Conservation (phyloP, 306 rosid genomes). For the Trichosanthes cucumerina region DNA sequence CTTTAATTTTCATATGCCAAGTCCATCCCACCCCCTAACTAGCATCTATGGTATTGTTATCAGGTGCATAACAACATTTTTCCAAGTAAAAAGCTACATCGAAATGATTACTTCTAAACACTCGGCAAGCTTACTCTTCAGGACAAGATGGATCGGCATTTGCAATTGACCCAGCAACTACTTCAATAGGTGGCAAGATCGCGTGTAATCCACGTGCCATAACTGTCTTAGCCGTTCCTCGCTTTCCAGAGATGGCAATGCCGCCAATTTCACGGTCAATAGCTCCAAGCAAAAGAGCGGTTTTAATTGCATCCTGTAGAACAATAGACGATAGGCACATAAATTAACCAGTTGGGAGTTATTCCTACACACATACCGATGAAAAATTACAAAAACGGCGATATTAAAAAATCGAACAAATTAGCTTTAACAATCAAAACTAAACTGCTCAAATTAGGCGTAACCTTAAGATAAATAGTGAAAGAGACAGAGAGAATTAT, state of each 20-base stretch:
- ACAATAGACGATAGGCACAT: background rate
- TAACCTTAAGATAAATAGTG: background rate
- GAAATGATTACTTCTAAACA: slow-evolving; percentile 6
- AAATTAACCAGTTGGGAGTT: background rate
- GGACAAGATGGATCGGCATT: slow-evolving; percentile 84
- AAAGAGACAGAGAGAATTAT: background rate
- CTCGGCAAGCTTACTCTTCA: slow-evolving; percentile 68
- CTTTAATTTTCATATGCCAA: background rate
- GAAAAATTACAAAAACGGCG: background rate
- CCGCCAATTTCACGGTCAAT: slow-evolving; percentile 82
- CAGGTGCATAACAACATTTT: background rate
- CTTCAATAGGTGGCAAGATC: slow-evolving; percentile 87
- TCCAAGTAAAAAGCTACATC: background rate
- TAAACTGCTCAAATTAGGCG: background rate
- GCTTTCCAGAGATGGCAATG: slow-evolving; percentile 79
- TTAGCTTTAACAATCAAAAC: background rate
- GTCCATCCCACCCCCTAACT: background rate
- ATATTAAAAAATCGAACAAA: background rate
- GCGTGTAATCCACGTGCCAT: slow-evolving; percentile 96
- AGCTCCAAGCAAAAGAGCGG: slow-evolving; percentile 93
- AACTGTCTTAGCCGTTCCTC: slow-evolving; percentile 91
- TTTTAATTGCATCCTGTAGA: slow-evolving; percentile 82
- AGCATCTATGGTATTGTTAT: background rate
- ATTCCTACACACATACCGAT: background rate
- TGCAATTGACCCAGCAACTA: slow-evolving; percentile 70